These are phyloP conservation scores for Mortierella alpina DNA, from an alignment of 192 early-diverging fungal species.

Conservation along the genomic window DNA sequence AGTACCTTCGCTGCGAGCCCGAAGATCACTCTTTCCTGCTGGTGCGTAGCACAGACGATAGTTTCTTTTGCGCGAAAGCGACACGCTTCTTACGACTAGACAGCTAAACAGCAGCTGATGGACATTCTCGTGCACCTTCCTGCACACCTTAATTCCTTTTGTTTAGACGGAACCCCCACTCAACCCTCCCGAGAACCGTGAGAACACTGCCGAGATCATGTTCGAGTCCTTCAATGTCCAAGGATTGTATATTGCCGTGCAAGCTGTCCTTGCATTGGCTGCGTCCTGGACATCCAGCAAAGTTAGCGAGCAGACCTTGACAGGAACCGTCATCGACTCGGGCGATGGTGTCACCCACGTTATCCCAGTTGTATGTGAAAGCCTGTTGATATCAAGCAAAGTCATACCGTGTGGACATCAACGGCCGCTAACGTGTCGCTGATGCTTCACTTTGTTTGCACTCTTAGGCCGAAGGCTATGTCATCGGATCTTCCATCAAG, in stretches of 20 bases:
- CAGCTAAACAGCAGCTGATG: background rate
- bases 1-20: conserved; percentile 97
- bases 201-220: conserved; percentile 99
- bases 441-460: background rate
- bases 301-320: conserved; percentile 86
- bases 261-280: conserved; percentile 97
- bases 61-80: conserved; percentile 4
- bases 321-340: conserved; percentile 98
- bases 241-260: conserved; percentile 99
- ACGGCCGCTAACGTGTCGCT: background rate
- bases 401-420: background rate
- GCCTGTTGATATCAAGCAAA: background rate
- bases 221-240: conserved; percentile 99
- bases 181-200: conserved; percentile 98
- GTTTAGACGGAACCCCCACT: conserved; percentile 95
- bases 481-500: conserved; percentile 97
- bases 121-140: background rate
- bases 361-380: conserved; percentile 88
- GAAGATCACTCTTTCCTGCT: conserved; percentile 98
- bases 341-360: conserved; percentile 99
- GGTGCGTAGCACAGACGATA: conserved; percentile 55
- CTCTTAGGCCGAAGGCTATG: conserved; percentile 93
- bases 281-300: conserved; percentile 94
- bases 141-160: background rate
- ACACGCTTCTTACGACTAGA: no score